Evolutionary conservation across 495 filamentous ascomycete genomes (phyloP).

Genomic region (Durotheca rogersii): DNA sequence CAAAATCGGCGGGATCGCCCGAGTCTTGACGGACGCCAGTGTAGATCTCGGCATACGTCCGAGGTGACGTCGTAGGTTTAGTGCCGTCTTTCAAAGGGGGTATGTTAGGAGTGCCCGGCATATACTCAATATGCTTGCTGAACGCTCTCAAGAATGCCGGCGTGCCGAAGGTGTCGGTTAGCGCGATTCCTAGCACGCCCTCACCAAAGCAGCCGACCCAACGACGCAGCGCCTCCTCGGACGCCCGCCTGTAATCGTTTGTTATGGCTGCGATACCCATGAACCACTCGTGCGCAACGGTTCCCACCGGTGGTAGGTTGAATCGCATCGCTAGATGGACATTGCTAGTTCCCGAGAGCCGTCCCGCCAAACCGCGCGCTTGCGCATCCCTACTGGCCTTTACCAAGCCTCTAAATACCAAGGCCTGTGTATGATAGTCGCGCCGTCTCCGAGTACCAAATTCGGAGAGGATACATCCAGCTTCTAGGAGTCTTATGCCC

Average conservation of each 20-base stretch:
- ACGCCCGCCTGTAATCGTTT: slow-evolving; percentile 78
- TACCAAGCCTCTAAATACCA: slow-evolving; percentile 81
- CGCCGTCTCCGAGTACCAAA: slow-evolving; percentile 86
- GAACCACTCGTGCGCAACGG: slow-evolving; percentile 98
- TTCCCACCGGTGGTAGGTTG: slow-evolving; percentile 77
- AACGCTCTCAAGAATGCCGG: slow-evolving; percentile 86
- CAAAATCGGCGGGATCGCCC: slow-evolving; percentile 79
- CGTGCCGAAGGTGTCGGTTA: slow-evolving; percentile 98
- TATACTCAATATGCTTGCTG: slow-evolving; percentile 54
- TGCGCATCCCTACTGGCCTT: slow-evolving; percentile 69
- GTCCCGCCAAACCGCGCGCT: slow-evolving; percentile 62
- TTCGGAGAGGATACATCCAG: slow-evolving; percentile 88
- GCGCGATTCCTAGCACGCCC: slow-evolving; percentile 84
- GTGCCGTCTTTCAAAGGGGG: slow-evolving; percentile 14
- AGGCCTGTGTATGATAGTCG: slow-evolving; percentile 91
- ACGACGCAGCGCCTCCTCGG: slow-evolving; percentile 75
- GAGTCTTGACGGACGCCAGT: slow-evolving; percentile 92
- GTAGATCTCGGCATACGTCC: slow-evolving; percentile 82
- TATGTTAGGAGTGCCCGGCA: slow-evolving; percentile 24
- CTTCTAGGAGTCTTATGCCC: slow-evolving; percentile 69
- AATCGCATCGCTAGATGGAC: slow-evolving; percentile 96
- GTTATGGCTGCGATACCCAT: slow-evolving; percentile 96
- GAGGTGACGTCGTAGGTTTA: slow-evolving; percentile 11
- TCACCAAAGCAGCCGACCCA: slow-evolving; percentile 93
- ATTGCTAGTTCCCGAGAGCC: slow-evolving; percentile 87